Evolutionary conservation across 1,284 basidiomycete species (phyloP), one percentile per base, ranked within the genome.

Genomic region (Earliella scabrosa): DNA sequence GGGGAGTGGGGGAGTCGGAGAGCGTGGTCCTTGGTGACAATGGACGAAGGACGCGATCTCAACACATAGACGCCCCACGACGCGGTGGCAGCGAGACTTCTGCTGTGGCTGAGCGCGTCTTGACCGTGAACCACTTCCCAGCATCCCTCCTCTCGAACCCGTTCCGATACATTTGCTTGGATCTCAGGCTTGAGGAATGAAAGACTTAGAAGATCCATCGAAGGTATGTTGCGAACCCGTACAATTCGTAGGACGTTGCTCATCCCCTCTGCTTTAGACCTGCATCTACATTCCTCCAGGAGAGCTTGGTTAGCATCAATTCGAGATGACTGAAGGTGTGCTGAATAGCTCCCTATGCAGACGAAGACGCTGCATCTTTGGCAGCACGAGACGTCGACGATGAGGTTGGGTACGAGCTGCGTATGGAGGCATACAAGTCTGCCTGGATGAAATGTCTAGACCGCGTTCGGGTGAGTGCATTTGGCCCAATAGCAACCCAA

Each of bases 361-460:
- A 48, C 14, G 29, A 46, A 40, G 13, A 50, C 14, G 26, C 45
- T 50, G 13, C 44, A 32, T 3, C 55, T 56, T 31, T 45, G 45
- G 1, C 45, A 56, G 0, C 56, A 44, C 24, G 40, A 13, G 24
- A 26, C 51, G 5, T 53, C 55, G 45, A 58, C 59, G 41, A 69
- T 8, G 67, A 67, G 16, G 67, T 65, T n/a, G 70, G 68, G 11
- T 67, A 70, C 44, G 63, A 64, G n/a, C 50, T 67, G 18, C 69
- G 71, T 8, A 58, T 74, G 53, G 41, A 66, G 14, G 58, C 64
- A 4, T 75, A 74, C 51, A 62, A 52, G 40, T 58, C 50, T 38
- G 71, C 68, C 13, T 75, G 74, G 74, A 47, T 39, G 8, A 67
- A 59, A 49, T 75, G 73, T 52, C 59, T 74, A 18, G 50, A 58